Evolutionary conservation across 192 early-diverging fungal genomes (phyloP), one percentile per base, ranked within the genome.

Genomic region (Backusella sp.): DNA sequence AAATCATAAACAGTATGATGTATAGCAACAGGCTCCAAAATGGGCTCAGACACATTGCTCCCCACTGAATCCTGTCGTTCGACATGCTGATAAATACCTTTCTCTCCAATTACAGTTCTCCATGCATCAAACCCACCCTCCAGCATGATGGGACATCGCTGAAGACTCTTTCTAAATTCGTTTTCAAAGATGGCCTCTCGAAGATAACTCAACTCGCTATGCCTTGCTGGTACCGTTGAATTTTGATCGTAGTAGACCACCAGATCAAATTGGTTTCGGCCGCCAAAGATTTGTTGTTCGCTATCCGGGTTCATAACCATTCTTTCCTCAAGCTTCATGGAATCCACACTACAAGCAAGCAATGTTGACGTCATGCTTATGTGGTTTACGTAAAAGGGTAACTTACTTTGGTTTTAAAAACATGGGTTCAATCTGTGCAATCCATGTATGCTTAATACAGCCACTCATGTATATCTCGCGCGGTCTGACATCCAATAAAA

Each of bases 71-170:
- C 17, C 19, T 68, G 66, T 2, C 35, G 26, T 36, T 17, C 17
- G 3, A 5, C 32, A 19, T 49, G 78, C 17, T 69, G 30, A 68
- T 72, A 80, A 32, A 91, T 82, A 41, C 87, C 87, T 14, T 75
- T 74, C 35, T 83, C 81, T 6, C 87, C 87, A 39, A 90, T 74
- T 17, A 80, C 86, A 0, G 79, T 70, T 23, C 76, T 74, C 96
- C 96, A 98, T 2, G 87, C 93, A 39, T 89, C 82, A 82, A 94
- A 95, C 0, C 96, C 96, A 15, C 96, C 96, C 7, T 83, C 68
- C 9, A 98, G 77, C 32, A 98, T 77, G 62, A 94, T 83, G 1
- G 95, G 95, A 39, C 76, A 73, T 28, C 84, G 80, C 36, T 79
- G 76, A 39, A 91, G 84, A 9, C 76, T 73, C 53, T 87, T 88